Evolutionary conservation across 768 basidiomycete species (phyloP), one percentile per base, ranked within the genome.

Genomic region (Agaricus sinodeliciosus): DNA sequence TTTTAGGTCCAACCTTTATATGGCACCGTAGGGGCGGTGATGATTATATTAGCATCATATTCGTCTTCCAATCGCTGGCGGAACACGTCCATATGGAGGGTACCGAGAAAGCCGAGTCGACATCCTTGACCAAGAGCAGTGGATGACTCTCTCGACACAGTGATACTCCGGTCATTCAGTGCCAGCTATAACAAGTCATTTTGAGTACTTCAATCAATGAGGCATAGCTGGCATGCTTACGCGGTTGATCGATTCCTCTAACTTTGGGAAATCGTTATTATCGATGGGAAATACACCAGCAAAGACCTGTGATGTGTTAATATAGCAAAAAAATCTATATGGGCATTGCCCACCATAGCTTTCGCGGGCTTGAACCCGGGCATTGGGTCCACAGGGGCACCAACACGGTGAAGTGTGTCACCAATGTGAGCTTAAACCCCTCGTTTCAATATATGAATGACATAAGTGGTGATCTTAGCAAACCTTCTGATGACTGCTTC

Each of bases 1-100:
- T 34, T 42, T 49, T 55, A 41, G 43, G 51, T 31, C 69, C 54
- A 49, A 90, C 94, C 69, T 74, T 91, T 88, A 67, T 93, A 94
- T 25, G 95, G 94, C 16, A 98, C 95, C 2, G 94, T 94, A 1
- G 96, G 96, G 3, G 94, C 88, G 9, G 96, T 99, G 51, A 98
- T 81, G 59, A 98, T 93, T 53, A 98, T 84, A 62, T 88, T 93
- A 28, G 94, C 90, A 54, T 92, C 85, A 60, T 96, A 93, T 66
- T 99, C 96, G 60, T 99, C 96, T 67, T 98, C 96, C 3, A 99
- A 73, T 12, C 96, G 81, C 65, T 99, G 96, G 18, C 94, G 85
- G 68, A 93, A 92, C 36, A 94, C 89, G 60, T 95, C 90, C 90
- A 98, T 94, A 64, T 99, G 96, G 54, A 99, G 69, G 4, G 93